These are phyloP conservation scores for Ceratocystis alfenasii DNA, from an alignment of 2,329 filamentous ascomycete genomes.

Conservation along the genomic window DNA sequence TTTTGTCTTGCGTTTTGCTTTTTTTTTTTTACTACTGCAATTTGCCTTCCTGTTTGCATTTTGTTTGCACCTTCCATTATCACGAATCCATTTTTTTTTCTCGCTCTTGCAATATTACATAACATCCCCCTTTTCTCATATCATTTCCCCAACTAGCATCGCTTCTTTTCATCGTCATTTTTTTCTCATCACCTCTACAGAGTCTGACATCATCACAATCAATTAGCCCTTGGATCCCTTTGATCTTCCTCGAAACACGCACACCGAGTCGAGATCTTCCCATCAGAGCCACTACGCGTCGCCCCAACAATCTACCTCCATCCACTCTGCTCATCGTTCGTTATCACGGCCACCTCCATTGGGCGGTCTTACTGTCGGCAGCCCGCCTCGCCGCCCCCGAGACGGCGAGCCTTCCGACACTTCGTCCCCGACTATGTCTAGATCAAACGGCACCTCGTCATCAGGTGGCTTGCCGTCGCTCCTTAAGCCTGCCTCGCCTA, in stretches of 20 bases:
- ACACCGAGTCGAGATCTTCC: conserved; percentile 6
- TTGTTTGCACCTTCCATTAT: conserved; percentile 17
- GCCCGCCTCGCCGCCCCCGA: conserved; percentile 9
- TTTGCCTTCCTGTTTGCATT: conserved; percentile 10
- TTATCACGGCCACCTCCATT: conserved; percentile 30
- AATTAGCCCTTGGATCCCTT: conserved; percentile 9
- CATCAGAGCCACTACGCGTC: conserved; percentile 36
- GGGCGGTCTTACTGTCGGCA: conserved; percentile 15
- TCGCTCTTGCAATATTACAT: neutral
- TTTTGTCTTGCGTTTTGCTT: conserved; percentile 15
- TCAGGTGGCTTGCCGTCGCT: conserved; percentile 22
- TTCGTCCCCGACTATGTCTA: conserved; percentile 35
- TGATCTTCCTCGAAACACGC: conserved; percentile 13
- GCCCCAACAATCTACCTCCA: conserved; percentile 32
- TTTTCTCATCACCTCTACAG: conserved; percentile 2
- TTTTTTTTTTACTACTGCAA: conserved; percentile 21
- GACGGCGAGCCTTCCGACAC: conserved; percentile 29
- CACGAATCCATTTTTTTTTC: conserved; percentile 21
- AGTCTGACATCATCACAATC: neutral
- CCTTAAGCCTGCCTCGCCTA: conserved; percentile 22
- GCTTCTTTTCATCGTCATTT: neutral
- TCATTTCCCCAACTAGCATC: neutral
- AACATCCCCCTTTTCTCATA: conserved; percentile 4
- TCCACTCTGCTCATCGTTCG: conserved; percentile 40
- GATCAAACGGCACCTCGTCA: conserved; percentile 18